These are phyloP conservation scores for Suillus discolor DNA, from an alignment of 768 basidiomycete species.

Conservation along the genomic window DNA sequence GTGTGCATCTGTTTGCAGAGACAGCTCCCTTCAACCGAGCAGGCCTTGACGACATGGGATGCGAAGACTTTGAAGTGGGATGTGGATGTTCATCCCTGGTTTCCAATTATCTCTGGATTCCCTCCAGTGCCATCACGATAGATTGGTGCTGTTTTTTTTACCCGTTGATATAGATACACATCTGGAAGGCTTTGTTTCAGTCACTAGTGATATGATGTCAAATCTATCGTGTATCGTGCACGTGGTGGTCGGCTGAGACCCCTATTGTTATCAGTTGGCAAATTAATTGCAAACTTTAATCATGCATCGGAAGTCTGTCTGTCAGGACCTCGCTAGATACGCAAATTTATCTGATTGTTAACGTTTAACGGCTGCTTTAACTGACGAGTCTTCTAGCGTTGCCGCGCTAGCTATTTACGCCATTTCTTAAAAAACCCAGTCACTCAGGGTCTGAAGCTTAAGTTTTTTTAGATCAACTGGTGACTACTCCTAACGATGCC, in stretches of 20 bases:
- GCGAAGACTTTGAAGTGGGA: conserved; percentile 49
- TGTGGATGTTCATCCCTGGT: conserved; percentile 51
- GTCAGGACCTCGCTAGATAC: not conserved
- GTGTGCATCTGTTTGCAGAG: conserved; percentile 39
- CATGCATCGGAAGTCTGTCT: not conserved
- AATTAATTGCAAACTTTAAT: not conserved
- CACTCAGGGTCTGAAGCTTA: not conserved
- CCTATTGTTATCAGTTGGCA: not conserved
- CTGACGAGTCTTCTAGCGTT: not conserved
- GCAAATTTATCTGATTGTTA: not conserved
- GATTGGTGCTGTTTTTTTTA: not conserved
- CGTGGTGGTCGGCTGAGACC: not conserved
- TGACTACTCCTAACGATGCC: not conserved
- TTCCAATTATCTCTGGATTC: conserved; percentile 37
- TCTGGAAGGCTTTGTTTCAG: not conserved
- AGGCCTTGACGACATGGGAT: conserved; percentile 41
- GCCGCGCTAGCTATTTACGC: not conserved
- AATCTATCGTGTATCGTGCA: not conserved
- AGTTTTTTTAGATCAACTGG: not conserved
- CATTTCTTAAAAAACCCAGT: not conserved
- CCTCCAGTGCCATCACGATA: not conserved
- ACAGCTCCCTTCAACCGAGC: conserved; percentile 38
- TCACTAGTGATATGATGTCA: not conserved
- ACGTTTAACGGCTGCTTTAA: not conserved
- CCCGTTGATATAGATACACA: not conserved